Percentiles rank a stretch among this genome's conserved stretches.
Conservation (phyloP, 2,329 filamentous ascomycete genomes). For the Penicillium sp. region DNA sequence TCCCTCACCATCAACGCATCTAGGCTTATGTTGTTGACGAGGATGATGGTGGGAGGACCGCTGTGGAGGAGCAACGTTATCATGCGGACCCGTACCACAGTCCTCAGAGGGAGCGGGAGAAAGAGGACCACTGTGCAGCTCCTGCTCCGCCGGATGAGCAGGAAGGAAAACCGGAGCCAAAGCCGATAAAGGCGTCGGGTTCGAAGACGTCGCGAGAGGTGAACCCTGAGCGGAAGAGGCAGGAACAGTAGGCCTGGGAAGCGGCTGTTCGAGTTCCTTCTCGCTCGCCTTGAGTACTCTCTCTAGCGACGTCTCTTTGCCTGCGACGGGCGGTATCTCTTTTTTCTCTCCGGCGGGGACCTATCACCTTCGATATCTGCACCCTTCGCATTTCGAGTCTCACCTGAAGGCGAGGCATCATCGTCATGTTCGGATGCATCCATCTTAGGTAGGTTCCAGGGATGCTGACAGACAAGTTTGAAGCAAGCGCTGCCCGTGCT, state of each 20-base stretch:
- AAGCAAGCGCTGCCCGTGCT: neutral
- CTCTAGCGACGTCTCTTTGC: neutral
- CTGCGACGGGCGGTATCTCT: constrained; percentile 4
- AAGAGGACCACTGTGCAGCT: constrained; percentile 3
- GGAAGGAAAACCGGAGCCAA: constrained; percentile 1
- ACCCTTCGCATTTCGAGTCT: neutral
- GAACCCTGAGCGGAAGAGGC: constrained; percentile 1
- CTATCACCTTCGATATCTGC: neutral
- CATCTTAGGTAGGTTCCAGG: neutral
- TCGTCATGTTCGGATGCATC: neutral
- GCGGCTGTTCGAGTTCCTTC: neutral
- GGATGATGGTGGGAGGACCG: neutral
- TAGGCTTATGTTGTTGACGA: neutral
- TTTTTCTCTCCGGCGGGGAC: neutral
- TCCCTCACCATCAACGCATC: neutral
- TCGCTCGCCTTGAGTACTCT: neutral
- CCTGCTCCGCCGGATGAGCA: neutral
- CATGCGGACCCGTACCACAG: neutral
- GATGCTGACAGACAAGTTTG: neutral
- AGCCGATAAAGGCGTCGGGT: constrained; percentile 2
- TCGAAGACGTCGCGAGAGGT: neutral
- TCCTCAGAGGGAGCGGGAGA: neutral
- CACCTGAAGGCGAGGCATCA: neutral
- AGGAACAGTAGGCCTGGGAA: neutral
- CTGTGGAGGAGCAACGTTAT: neutral